A percentile compares a stretch with the other conserved stretches of the same genome.
Evolutionary conservation across 257 asterid species (phyloP).

Genomic region (Henckelia pumila): DNA sequence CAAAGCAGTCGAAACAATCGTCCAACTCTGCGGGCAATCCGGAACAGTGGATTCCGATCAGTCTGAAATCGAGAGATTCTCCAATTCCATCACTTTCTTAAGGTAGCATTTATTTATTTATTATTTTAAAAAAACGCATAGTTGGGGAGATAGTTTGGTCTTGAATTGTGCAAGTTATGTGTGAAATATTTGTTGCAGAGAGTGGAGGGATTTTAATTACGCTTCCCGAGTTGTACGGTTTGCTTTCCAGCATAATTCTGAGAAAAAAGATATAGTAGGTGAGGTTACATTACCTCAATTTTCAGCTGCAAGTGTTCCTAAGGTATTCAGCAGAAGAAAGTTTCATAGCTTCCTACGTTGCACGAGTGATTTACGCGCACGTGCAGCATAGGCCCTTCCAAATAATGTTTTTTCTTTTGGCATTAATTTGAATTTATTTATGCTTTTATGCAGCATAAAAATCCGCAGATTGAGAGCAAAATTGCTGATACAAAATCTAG

Average conservation of each 20-base stretch:
- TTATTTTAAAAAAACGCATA: too few relatives aligned
- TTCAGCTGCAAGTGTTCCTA: slow-evolving; percentile 81
- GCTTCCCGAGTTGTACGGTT: slow-evolving; percentile 56
- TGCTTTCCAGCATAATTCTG: slow-evolving; percentile 46
- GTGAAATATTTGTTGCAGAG: slow-evolving; percentile 36
- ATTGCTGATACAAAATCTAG: slow-evolving; percentile 28
- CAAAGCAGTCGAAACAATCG: slow-evolving; percentile 45
- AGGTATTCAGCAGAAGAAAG: slow-evolving; percentile 40
- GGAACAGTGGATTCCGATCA: slow-evolving; percentile 33
- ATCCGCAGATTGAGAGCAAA: slow-evolving; percentile 21
- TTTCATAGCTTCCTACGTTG: background rate
- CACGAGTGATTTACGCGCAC: background rate
- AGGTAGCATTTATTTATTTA: slow-evolving; percentile 40
- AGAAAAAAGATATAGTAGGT: slow-evolving; percentile 54
- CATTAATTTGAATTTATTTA: background rate
- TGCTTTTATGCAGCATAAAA: slow-evolving; percentile 32
- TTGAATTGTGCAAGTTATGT: slow-evolving; percentile 8
- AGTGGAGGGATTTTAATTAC: slow-evolving; percentile 76
- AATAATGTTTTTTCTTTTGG: background rate
- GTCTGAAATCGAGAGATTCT: slow-evolving; percentile 48
- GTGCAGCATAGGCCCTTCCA: background rate
- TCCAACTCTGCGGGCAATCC: slow-evolving; percentile 48
- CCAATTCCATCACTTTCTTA: slow-evolving; percentile 65
- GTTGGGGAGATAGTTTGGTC: background rate
- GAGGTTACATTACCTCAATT: slow-evolving; percentile 64